Conservation (phyloP, 73 alveolate genomes). For the Effrenium voratum region DNA sequence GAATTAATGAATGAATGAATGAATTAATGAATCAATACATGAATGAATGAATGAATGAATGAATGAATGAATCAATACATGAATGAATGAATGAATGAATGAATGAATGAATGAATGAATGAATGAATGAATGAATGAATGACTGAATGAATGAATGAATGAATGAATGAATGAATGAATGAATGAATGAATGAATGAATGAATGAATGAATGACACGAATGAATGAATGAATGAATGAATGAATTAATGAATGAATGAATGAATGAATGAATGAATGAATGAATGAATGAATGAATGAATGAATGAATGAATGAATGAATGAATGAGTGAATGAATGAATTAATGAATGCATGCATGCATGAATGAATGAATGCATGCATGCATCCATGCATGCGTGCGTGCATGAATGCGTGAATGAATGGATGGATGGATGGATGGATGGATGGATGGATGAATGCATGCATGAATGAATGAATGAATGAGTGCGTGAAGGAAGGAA, state of each 20-base stretch:
- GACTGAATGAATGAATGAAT: neutral
- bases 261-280: neutral
- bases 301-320: neutral
- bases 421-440: neutral
- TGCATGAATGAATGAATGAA: neutral
- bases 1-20: neutral
- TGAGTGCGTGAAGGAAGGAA: conserved; percentile 22
- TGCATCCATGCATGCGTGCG: neutral
- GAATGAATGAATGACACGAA: neutral
- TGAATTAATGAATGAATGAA: neutral
- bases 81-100: neutral
- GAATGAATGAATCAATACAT: conserved; percentile 43
- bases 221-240: neutral
- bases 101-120: neutral
- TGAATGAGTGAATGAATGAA: neutral
- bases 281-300: neutral
- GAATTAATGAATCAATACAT: neutral
- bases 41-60: neutral
- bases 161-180: neutral
- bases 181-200: neutral
- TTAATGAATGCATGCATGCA: neutral
- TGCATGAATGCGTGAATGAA: neutral
- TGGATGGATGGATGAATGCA: neutral
- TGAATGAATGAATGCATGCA: neutral
- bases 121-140: neutral